Evolutionary conservation across 306 rosid species (phyloP).

Genomic region (Sindora glabra): DNA sequence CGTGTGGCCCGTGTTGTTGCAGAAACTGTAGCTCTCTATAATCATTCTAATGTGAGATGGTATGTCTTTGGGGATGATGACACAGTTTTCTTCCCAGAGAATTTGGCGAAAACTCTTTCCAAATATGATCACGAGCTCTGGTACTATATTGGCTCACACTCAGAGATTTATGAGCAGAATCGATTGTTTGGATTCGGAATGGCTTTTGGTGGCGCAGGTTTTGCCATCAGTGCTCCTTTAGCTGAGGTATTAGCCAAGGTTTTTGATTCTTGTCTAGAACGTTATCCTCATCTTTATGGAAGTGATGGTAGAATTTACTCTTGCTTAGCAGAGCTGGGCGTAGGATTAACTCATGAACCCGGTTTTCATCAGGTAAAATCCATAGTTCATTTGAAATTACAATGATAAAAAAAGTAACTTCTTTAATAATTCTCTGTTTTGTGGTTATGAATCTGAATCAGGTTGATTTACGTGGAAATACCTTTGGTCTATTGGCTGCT

Average conservation of each 20-base stretch:
- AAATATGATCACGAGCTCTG: constrained; percentile 72
- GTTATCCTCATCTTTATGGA: constrained; percentile 89
- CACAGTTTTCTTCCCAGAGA: constrained; percentile 74
- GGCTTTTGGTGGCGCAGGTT: constrained; percentile 94
- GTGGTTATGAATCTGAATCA: constrained; percentile 16
- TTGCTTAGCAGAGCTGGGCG: constrained; percentile 84
- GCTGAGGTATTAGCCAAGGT: constrained; percentile 55
- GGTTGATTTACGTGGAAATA: constrained; percentile 67
- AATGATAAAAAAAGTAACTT: too few relatives aligned
- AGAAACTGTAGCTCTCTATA: constrained; percentile 48
- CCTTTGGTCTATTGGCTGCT: constrained; percentile 72
- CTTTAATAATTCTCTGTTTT: not conserved
- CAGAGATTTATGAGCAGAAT: constrained; percentile 68
- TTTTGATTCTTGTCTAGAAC: constrained; percentile 68
- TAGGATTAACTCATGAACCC: constrained; percentile 68
- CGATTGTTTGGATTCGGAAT: constrained; percentile 51
- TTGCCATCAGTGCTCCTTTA: constrained; percentile 67
- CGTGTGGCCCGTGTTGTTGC: constrained; percentile 73
- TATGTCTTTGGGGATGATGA: constrained; percentile 91
- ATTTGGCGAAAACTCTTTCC: constrained; percentile 71
- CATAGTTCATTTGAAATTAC: not conserved
- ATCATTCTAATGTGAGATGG: constrained; percentile 68
- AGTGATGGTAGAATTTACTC: constrained; percentile 68
- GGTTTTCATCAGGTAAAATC: constrained; percentile 94
- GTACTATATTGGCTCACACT: constrained; percentile 82